Evolutionary conservation across 768 basidiomycete genomes (phyloP), one percentile per base, ranked within the genome.

Genomic region (Pisolithus marmoratus): DNA sequence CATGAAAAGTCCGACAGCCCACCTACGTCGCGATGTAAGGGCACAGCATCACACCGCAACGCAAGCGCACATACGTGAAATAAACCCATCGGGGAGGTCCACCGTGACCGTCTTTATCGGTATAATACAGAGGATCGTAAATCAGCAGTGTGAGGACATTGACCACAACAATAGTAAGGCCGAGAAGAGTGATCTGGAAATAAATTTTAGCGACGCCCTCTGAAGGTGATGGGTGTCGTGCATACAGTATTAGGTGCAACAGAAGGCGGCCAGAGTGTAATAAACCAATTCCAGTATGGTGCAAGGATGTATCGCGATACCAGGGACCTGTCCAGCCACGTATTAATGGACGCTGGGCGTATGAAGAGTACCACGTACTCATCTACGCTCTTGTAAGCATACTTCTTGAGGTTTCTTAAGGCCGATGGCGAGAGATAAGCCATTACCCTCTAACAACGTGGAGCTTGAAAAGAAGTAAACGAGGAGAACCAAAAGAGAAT

Each of bases 201-300:
- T 23, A 11, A 48, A 46, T n/a, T 29, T 44, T 27, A 20, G 57
- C 24, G 57, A 34, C 20, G 41, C 19, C 6, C 0, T 12, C 12
- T 5, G 34, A 5, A 22, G 5, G 6, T 12, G 8, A 44, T 8
- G 4, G 34, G 5, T 14, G 6, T 49, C 44, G 6, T 24, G 74
- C 85, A 51, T 60, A 94, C 94, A 11, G 86, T 86, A 66, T 97
- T 97, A 2, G 94, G 94, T 0, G 94, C 94, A 6, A 97, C 74
- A 42, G 75, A 83, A 42, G 78, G 74, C 2, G 94, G 94, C 83
- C 90, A 94, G 23, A 94, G 75, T 5, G 82, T 92, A 50, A 95
- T 88, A 55, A 95, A 82, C 88, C 88, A 89, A 31, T 76, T 90
- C 93, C 94, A 96, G 70, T 86, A 95, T 3, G 88, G 89, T 41